phyloP scores from a whole-genome alignment of 1,139 yeast species.

The Sugiyamaella japonica region DNA sequence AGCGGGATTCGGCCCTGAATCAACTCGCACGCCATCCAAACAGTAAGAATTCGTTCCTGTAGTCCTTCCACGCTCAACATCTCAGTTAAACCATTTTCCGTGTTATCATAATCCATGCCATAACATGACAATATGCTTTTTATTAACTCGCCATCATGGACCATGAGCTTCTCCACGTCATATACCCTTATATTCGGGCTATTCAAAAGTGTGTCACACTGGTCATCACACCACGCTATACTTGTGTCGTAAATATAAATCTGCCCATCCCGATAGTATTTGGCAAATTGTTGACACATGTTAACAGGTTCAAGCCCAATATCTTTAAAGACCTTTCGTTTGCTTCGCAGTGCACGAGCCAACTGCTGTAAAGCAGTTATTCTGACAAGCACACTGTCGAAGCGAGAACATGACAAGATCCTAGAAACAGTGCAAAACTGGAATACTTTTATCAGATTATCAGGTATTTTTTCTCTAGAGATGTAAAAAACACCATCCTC shows the following conservation, averaged over 20 bases:
- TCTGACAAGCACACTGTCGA: conserved; percentile 2
- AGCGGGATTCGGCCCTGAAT: neutral
- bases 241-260: conserved; percentile 19
- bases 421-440: conserved; percentile 16
- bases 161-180: neutral
- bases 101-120: neutral
- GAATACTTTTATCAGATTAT: conserved; percentile 23
- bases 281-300: conserved; percentile 20
- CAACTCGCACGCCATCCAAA: neutral
- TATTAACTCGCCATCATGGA: neutral
- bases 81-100: neutral
- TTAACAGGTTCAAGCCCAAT: conserved; percentile 16
- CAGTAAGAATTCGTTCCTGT: neutral
- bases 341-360: conserved; percentile 6
- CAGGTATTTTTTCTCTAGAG: conserved; percentile 26
- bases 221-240: conserved; percentile 16
- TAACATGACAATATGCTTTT: neutral
- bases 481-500: conserved; percentile 27
- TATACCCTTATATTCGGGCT: neutral
- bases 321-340: neutral
- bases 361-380: conserved; percentile 16
- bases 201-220: neutral
- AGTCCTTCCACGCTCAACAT: neutral
- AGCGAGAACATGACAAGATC: conserved; percentile 1
- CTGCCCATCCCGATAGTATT: conserved; percentile 27